These are phyloP conservation scores for Citropsis articulata DNA, from an alignment of 345 rosid genomes.

Conservation along the genomic window DNA sequence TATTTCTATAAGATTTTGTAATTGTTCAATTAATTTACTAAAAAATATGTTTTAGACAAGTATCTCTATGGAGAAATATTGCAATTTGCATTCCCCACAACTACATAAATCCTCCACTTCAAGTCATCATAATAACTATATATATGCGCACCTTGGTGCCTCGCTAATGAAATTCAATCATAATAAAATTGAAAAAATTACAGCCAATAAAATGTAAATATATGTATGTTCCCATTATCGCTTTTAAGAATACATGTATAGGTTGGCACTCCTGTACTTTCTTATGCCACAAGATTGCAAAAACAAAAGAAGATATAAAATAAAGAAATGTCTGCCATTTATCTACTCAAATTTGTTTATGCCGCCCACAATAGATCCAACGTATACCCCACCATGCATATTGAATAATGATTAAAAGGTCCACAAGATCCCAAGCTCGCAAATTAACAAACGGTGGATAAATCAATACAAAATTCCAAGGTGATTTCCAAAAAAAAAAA, in stretches of 20 bases:
- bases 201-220: background rate
- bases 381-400: conserved; percentile 31
- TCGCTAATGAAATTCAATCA: background rate
- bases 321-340: conserved; percentile 38
- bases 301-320: background rate
- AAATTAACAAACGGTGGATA: conserved; percentile 10
- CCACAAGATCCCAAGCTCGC: background rate
- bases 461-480: conserved; percentile 4
- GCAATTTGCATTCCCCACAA: background rate
- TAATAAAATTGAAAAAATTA: background rate
- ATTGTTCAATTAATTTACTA: too few relatives aligned
- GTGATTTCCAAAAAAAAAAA: background rate
- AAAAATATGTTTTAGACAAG: background rate
- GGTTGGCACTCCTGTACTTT: background rate
- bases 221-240: conserved; percentile 9
- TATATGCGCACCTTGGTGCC: too few relatives aligned
- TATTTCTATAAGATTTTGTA: background rate
- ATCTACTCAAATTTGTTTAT: conserved; percentile 12
- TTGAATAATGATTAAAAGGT: background rate
- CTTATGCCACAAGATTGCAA: background rate
- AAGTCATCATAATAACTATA: background rate
- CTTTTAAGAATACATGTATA: background rate
- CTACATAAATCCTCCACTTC: background rate
- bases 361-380: conserved; percentile 21
- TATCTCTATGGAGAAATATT: background rate